Conservation (phyloP, 2,329 filamentous ascomycete species). For the Verticillium nubilum region DNA sequence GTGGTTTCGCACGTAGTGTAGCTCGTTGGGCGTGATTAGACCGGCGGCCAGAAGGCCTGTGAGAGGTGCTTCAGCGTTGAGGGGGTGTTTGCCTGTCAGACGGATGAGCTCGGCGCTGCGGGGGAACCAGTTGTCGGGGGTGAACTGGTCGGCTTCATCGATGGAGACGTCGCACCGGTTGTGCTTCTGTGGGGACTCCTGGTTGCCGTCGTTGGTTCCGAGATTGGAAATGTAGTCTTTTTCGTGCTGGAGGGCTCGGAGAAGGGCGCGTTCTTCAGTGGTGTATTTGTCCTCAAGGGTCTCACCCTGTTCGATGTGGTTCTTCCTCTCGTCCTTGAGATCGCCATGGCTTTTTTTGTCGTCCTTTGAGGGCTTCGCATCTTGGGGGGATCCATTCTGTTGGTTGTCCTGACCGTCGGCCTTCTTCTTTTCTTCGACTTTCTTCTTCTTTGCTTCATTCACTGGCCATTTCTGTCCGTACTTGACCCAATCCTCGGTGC, state of each 20-base stretch:
- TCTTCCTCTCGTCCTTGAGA: constrained; percentile 14
- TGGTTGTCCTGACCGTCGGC: neutral
- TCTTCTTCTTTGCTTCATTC: constrained; percentile 28
- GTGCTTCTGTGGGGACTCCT: constrained; percentile 12
- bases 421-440: constrained; percentile 17
- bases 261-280: constrained; percentile 34
- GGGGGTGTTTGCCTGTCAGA: constrained; percentile 45
- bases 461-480: constrained; percentile 40
- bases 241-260: constrained; percentile 36
- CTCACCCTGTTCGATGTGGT: constrained; percentile 11
- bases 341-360: neutral
- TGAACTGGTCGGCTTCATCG: constrained; percentile 41
- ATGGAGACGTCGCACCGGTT: constrained; percentile 14
- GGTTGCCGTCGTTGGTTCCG: constrained; percentile 30
- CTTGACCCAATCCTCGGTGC: constrained; percentile 43
- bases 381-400: neutral
- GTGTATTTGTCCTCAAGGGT: constrained; percentile 17
- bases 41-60: constrained; percentile 36
- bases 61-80: constrained; percentile 43
- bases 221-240: constrained; percentile 32
- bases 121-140: constrained; percentile 49
- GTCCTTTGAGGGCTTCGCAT: neutral
- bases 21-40: constrained; percentile 42
- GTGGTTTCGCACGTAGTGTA: constrained; percentile 50
- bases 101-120: constrained; percentile 39